Evolutionary conservation across 1,139 yeast genomes (phyloP).

Genomic region (Yamadazyma blattariae): DNA sequence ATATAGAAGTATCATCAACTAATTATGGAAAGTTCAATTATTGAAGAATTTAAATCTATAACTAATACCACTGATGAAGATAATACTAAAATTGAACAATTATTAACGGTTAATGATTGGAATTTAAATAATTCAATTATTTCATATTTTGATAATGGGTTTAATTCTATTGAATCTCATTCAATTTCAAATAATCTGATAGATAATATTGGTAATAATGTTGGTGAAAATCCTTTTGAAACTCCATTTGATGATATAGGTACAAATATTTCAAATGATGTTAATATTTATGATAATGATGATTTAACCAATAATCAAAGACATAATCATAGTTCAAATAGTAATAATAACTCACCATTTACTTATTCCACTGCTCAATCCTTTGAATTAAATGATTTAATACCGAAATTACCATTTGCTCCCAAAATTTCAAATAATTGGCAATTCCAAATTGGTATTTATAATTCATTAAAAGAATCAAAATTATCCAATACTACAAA

Average conservation of each 20-base stretch:
- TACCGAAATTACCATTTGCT: constrained; percentile 44
- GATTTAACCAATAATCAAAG: not conserved
- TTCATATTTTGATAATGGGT: constrained; percentile 51
- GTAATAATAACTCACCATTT: not conserved
- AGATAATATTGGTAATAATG: not conserved
- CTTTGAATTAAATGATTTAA: constrained; percentile 29
- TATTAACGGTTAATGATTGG: constrained; percentile 44
- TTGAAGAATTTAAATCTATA: constrained; percentile 41
- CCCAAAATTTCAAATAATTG: constrained; percentile 39
- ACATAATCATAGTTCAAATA: too few relatives aligned
- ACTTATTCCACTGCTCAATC: constrained; percentile 25
- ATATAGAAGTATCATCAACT: too few relatives aligned
- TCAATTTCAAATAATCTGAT: too few relatives aligned
- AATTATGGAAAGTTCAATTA: too few relatives aligned
- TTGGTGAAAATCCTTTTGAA: too few relatives aligned
- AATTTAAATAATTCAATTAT: constrained; percentile 50
- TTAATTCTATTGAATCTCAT: constrained; percentile 9
- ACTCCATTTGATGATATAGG: too few relatives aligned
- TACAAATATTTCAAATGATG: not conserved
- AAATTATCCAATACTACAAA: not conserved
- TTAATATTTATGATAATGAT: not conserved
- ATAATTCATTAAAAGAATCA: constrained; percentile 24
- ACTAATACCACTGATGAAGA: constrained; percentile 35
- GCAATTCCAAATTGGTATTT: constrained; percentile 47
- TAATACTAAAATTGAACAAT: constrained; percentile 24